Percentiles rank a stretch among this genome's conserved stretches.
These are phyloP conservation scores for Metschnikowia borealis DNA, from an alignment of 805 yeast species.

Conservation along the genomic window DNA sequence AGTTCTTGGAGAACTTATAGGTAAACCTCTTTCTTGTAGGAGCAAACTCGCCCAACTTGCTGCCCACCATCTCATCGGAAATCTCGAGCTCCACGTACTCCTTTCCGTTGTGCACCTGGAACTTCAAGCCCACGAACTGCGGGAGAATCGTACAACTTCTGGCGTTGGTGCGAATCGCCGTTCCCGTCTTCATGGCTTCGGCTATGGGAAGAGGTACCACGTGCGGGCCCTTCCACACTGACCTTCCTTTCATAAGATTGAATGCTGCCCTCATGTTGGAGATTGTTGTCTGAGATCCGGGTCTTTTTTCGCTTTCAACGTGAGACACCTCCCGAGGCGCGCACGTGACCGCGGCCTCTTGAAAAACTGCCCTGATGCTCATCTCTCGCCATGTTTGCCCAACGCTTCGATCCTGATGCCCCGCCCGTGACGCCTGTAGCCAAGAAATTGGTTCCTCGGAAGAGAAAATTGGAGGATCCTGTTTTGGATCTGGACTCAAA, in stretches of 20 bases:
- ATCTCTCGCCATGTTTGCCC: conserved; percentile 51
- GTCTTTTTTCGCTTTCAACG: not conserved
- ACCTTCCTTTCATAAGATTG: conserved; percentile 28
- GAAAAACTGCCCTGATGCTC: conserved; percentile 6
- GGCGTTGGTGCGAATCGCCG: conserved; percentile 94
- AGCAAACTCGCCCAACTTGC: conserved; percentile 91
- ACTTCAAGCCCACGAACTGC: conserved; percentile 89
- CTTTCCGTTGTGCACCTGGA: conserved; percentile 94
- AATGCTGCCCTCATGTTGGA: conserved; percentile 33
- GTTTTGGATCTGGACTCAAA: not conserved
- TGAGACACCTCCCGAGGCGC: not conserved
- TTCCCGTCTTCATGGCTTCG: conserved; percentile 72
- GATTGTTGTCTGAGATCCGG: no score
- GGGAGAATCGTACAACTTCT: conserved; percentile 93
- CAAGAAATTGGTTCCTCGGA: conserved; percentile 13
- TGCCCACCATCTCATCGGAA: conserved; percentile 95
- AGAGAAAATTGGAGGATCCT: conserved; percentile 16
- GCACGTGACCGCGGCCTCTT: conserved; percentile 5
- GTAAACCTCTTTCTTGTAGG: conserved; percentile 86
- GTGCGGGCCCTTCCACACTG: conserved; percentile 70
- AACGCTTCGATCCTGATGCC: conserved; percentile 53
- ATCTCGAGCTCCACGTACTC: conserved; percentile 86
- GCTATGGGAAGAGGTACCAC: conserved; percentile 93
- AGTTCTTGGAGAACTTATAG: conserved; percentile 75
- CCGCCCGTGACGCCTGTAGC: conserved; percentile 17